phyloP scores from a whole-genome alignment of 139 green algal species.

The Edaphochlamys debaryana region DNA sequence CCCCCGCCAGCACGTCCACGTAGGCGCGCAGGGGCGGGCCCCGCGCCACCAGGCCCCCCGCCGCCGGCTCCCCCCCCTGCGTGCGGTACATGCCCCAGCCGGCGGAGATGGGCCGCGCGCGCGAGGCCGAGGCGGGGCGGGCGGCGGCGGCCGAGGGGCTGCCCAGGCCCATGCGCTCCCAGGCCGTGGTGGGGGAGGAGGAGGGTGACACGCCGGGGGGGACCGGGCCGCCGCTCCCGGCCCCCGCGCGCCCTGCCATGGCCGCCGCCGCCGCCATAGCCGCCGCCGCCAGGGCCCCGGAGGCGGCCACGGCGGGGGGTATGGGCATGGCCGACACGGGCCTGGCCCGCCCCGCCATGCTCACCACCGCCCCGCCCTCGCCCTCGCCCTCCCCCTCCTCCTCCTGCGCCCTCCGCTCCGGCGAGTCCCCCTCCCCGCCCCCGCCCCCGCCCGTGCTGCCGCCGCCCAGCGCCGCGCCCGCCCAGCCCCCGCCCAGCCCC shows the following conservation, averaged over 20 bases:
- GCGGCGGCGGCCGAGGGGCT: background rate
- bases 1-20: background rate
- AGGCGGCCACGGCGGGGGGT: background rate
- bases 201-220: too few relatives aligned
- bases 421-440: background rate
- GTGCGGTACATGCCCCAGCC: slow-evolving; percentile 17
- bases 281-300: too few relatives aligned
- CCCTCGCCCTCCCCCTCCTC: background rate
- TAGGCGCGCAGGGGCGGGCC: slow-evolving; percentile 7
- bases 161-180: too few relatives aligned
- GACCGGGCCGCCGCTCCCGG: too few relatives aligned
- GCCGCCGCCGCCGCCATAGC: too few relatives aligned
- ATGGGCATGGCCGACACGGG: slow-evolving; percentile 11
- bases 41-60: background rate
- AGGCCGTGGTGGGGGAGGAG: too few relatives aligned
- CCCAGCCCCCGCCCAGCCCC: background rate
- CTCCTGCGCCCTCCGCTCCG: background rate
- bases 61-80: background rate
- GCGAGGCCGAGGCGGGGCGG: background rate
- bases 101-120: background rate
- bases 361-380: background rate
- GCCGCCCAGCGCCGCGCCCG: background rate
- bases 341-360: slow-evolving; percentile 34
- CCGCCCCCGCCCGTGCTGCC: background rate
- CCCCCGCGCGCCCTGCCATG: too few relatives aligned